Conservation (phyloP, 164 flowering plant genomes). For the Buxus sempervirens region DNA sequence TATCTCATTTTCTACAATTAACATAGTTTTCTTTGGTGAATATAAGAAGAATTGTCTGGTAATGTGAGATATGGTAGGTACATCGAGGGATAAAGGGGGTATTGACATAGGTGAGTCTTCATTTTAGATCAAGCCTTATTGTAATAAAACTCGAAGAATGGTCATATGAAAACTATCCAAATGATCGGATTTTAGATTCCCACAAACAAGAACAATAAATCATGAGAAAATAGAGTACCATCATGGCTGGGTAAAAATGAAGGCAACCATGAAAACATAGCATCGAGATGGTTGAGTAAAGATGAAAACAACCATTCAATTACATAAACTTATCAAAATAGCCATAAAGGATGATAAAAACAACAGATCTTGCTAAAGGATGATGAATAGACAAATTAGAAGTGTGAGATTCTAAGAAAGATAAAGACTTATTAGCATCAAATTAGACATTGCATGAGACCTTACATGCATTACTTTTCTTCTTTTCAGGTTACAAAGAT, state of each 20-base stretch:
- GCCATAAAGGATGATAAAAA: not conserved
- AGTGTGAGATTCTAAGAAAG: too few species aligned
- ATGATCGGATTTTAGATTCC: not conserved
- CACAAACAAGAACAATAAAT: not conserved
- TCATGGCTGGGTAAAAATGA: not conserved
- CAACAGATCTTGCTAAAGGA: not conserved
- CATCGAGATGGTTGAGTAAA: not conserved
- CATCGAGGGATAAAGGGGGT: too few species aligned
- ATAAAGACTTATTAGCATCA: too few species aligned
- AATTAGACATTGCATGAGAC: too few species aligned
- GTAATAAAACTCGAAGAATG: not conserved
- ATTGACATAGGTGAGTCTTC: too few species aligned
- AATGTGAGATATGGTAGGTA: too few species aligned
- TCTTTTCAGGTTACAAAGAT: not conserved
- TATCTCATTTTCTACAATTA: too few species aligned
- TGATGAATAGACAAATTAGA: too few species aligned
- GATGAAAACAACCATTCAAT: too few species aligned
- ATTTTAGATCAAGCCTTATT: not conserved
- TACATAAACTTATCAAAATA: not conserved
- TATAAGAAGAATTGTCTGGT: too few species aligned
- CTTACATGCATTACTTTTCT: not conserved
- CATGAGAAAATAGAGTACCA: not conserved
- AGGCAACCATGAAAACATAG: not conserved
- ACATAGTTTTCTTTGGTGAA: too few species aligned
- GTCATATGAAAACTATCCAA: not conserved